Evolutionary conservation across 257 asterid species (phyloP), one percentile per base, ranked within the genome.

Genomic region (Penstemon newberryi): DNA sequence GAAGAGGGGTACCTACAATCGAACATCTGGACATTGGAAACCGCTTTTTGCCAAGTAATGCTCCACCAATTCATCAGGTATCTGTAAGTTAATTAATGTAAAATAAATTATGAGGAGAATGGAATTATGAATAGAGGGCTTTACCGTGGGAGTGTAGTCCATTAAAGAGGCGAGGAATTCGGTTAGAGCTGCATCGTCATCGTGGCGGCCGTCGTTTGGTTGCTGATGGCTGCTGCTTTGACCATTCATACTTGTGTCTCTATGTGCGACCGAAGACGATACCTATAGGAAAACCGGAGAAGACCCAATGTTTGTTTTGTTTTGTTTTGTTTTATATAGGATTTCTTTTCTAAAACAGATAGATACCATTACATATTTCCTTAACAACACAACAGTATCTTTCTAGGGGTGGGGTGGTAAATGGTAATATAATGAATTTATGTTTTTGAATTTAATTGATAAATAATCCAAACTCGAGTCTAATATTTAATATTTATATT

Each of bases 11-110:
- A 84, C 94, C 84, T 86, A 93, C 99, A 93, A 76, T 84, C 99
- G 91, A 73, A 87, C 88, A 82, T 93, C 99, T 49, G 98, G 99
- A 64, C 97, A 90, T 57, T 90, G 99, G 70, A 93, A 93, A 38
- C 99, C 99, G 66, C 96, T 88, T 74, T 90, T 93, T 2, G 88
- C 95, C 88, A 93, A 73, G 87, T 90, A 93, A 81, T 88, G 96
- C 80, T 93, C 98, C 75, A 93, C 97, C 75, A 93, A 78, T 85
- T 93, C 98, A 80, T 93, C 98, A 33, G 98, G 98, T 33, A 93
- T 92, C 98, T 92, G 85, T 11, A 56, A 54, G 69, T 57, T 44
- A 53, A 73, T 9, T 61, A 25, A 25, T 2, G 33, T 25, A 0
- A 59, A 58, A 63, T 13, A 56, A n/a, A 43, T 42, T 56, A 4